These are phyloP conservation scores for Penicillium verhagenii DNA, from an alignment of 495 filamentous ascomycete species.

Conservation along the genomic window DNA sequence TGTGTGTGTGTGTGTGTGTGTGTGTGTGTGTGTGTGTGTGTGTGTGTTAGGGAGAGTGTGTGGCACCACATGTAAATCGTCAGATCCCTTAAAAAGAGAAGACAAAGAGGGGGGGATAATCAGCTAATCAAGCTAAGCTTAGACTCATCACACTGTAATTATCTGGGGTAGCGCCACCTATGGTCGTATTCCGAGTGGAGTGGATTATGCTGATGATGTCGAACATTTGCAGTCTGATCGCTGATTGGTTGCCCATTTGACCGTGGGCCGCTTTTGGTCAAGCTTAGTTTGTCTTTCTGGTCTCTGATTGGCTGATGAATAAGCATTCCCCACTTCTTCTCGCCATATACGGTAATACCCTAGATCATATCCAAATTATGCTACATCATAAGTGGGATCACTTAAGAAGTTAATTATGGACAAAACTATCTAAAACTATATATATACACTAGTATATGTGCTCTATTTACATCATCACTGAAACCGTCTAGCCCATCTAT, in stretches of 20 bases:
- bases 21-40: not conserved
- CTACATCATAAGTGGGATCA: not conserved
- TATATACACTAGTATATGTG: too few species aligned
- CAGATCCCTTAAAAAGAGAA: too few species aligned
- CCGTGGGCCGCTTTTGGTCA: constrained; percentile 11
- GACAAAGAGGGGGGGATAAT: not conserved
- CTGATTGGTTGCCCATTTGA: not conserved
- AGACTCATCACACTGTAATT: not conserved
- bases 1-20: not conserved
- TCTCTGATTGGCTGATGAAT: not conserved
- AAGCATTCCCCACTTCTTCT: not conserved
- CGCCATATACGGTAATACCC: too few species aligned
- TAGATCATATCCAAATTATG: too few species aligned
- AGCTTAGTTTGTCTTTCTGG: not conserved
- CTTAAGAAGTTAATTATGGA: too few species aligned
- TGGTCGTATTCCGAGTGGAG: constrained; percentile 6
- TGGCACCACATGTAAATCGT: not conserved
- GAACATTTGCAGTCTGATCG: not conserved
- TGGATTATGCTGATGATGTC: constrained; percentile 6
- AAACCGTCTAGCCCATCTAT: not conserved
- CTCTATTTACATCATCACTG: too few species aligned
- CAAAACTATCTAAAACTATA: too few species aligned
- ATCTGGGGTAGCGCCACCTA: constrained; percentile 13
- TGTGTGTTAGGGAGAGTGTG: not conserved
- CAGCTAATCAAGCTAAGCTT: constrained; percentile 1